Conservation (phyloP, 495 filamentous ascomycete species). For the Penicillium pancosmium region DNA sequence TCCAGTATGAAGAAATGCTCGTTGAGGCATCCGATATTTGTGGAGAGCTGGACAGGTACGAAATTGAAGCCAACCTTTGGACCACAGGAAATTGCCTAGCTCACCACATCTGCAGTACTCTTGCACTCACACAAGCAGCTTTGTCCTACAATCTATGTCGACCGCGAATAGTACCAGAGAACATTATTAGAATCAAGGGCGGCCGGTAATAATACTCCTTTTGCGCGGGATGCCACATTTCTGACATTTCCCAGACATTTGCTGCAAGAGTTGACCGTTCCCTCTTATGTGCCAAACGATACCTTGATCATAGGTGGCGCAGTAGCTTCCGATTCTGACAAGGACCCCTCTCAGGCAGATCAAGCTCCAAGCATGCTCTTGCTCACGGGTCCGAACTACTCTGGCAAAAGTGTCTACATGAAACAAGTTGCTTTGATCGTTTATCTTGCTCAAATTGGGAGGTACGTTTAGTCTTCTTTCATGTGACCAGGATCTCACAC, state of each 20-base stretch:
- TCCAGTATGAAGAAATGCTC: slow-evolving; percentile 71
- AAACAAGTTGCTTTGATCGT: slow-evolving; percentile 93
- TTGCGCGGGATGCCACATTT: not conserved
- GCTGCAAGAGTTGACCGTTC: slow-evolving; percentile 84
- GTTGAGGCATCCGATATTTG: slow-evolving; percentile 70
- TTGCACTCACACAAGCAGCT: slow-evolving; percentile 81
- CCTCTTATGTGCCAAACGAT: slow-evolving; percentile 86
- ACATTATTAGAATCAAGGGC: slow-evolving; percentile 73
- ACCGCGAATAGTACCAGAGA: slow-evolving; percentile 71
- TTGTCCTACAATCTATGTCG: slow-evolving; percentile 69
- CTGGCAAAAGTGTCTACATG: slow-evolving; percentile 94
- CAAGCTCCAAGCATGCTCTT: slow-evolving; percentile 72
- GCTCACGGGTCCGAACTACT: slow-evolving; percentile 93
- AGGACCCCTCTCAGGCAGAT: not conserved
- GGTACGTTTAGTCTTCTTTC: slow-evolving; percentile 31
- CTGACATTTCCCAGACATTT: slow-evolving; percentile 61
- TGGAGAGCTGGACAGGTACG: slow-evolving; percentile 80
- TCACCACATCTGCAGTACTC: slow-evolving; percentile 55
- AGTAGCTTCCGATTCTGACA: not conserved
- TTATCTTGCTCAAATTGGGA: slow-evolving; percentile 90
- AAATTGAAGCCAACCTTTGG: not conserved
- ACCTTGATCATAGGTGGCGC: slow-evolving; percentile 68
- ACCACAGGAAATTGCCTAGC: not conserved
- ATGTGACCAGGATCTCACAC: not conserved
- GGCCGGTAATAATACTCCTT: slow-evolving; percentile 60